Percentiles rank a stretch among this genome's conserved stretches.
These are phyloP conservation scores for Apiotrichum sp. DNA, from an alignment of 1,284 basidiomycete genomes.

Conservation along the genomic window DNA sequence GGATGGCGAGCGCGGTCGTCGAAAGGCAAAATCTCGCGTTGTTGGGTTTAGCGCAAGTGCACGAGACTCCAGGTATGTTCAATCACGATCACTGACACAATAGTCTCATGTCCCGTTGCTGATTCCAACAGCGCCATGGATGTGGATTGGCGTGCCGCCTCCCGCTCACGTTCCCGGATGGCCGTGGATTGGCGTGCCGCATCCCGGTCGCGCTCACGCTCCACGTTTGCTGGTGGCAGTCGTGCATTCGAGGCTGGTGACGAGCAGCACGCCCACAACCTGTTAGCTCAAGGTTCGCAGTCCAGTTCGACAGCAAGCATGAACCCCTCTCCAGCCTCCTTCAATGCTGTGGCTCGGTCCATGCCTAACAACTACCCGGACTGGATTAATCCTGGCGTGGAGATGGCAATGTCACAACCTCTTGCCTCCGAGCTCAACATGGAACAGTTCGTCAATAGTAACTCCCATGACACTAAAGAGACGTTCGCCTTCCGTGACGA, in stretches of 20 bases:
- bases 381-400: constrained; percentile 14
- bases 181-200: constrained; percentile 55
- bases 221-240: constrained; percentile 24
- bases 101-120: no score
- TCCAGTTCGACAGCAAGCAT: constrained; percentile 43
- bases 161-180: constrained; percentile 83
- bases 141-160: constrained; percentile 96
- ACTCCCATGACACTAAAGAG: constrained; percentile 6
- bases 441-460: constrained; percentile 16
- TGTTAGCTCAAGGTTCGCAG: constrained; percentile 41
- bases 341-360: constrained; percentile 18
- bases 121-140: constrained; percentile 44
- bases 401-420: constrained; percentile 22
- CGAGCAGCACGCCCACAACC: constrained; percentile 46
- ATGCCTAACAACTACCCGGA: constrained; percentile 21
- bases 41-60: constrained; percentile 47
- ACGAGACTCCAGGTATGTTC: constrained; percentile 21
- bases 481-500: constrained; percentile 9
- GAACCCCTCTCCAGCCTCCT: constrained; percentile 16
- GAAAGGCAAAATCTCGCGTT: constrained; percentile 49
- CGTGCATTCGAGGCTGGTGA: constrained; percentile 30
- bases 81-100: no score
- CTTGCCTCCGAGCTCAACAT: constrained; percentile 16
- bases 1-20: constrained; percentile 50
- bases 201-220: constrained; percentile 48